Percentiles rank a stretch among this genome's conserved stretches.
These are phyloP conservation scores for Nitzschia palea DNA, from an alignment of 108 stramenopile species.

Conservation along the genomic window DNA sequence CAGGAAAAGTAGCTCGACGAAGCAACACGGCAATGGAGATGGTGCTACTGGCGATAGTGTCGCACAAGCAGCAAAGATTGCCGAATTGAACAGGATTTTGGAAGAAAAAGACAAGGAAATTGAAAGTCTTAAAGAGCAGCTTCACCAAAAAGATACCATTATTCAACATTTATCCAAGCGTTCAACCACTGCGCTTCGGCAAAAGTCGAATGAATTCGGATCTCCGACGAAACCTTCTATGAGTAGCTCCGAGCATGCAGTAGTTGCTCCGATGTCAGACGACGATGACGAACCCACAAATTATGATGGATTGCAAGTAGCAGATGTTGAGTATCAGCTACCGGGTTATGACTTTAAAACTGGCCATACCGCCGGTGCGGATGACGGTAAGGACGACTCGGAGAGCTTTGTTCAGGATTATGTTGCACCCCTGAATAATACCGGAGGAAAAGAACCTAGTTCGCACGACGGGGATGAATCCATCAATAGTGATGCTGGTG, in stretches of 20 bases:
- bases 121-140: not conserved
- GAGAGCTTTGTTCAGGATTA: too few relatives aligned
- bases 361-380: too few relatives aligned
- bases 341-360: too few relatives aligned
- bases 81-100: not conserved
- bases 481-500: too few relatives aligned
- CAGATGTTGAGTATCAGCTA: too few relatives aligned
- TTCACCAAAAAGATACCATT: conserved; percentile 3
- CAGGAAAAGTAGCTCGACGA: too few relatives aligned
- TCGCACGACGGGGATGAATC: too few relatives aligned
- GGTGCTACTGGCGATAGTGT: not conserved
- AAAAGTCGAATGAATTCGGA: not conserved
- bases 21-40: not conserved
- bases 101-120: not conserved
- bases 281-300: too few relatives aligned
- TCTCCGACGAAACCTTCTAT: not conserved
- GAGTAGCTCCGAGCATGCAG: not conserved
- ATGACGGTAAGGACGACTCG: too few relatives aligned
- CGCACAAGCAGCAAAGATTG: not conserved
- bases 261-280: not conserved
- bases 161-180: not conserved
- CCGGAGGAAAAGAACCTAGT: too few relatives aligned
- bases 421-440: too few relatives aligned
- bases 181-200: not conserved
- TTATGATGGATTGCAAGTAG: too few relatives aligned